Evolutionary conservation across 2,329 filamentous ascomycete species (phyloP), one percentile per base, ranked within the genome.

Genomic region (Apiospora pterosperma): DNA sequence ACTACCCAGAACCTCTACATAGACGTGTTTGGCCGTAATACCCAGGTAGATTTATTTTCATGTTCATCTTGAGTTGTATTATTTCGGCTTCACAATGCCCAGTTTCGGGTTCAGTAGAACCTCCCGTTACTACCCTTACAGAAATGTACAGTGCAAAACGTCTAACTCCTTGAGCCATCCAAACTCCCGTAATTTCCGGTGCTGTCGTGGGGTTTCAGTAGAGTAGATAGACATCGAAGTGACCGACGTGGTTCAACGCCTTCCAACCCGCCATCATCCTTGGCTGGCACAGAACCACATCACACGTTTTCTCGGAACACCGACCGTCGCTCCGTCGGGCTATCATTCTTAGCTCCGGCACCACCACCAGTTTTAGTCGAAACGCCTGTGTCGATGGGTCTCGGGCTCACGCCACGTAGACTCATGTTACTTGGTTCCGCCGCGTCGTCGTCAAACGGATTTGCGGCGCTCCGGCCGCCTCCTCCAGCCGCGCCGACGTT

Each of bases 361-460:
- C 73, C 78, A 55, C 62, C 75, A 14, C 25, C 78, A 23, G 73
- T 70, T 48, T 67, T 69, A 36, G n/a, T 38, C 19, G n/a, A 69
- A 5, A 76, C 77, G 41, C 77, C 75, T 36, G 82, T 83, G 61
- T 88, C 82, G 69, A 91, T 86, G n/a, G 92, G 92, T 69, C 92
- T 78, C 3, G 92, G 92, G 76, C 91, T 95, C 36, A 94, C 88
- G 31, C 90, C 91, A 63, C 91, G 80, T 76, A 92, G 71, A 74
- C 82, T 85, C 64, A 87, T 73, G 72, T 85, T 86, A 67, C 87
- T 89, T 67, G 84, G 80, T 74, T 88, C 88, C 5, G 85, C 87
- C 36, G 86, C 83, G 62, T 79, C 71, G 70, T 92, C 91, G 62
- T 89, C 90, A 73, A 94, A 94, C 0, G 92, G 92, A 75, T 95